These are phyloP conservation scores for Mycena latifolia DNA, from an alignment of 768 basidiomycete genomes.

Conservation along the genomic window DNA sequence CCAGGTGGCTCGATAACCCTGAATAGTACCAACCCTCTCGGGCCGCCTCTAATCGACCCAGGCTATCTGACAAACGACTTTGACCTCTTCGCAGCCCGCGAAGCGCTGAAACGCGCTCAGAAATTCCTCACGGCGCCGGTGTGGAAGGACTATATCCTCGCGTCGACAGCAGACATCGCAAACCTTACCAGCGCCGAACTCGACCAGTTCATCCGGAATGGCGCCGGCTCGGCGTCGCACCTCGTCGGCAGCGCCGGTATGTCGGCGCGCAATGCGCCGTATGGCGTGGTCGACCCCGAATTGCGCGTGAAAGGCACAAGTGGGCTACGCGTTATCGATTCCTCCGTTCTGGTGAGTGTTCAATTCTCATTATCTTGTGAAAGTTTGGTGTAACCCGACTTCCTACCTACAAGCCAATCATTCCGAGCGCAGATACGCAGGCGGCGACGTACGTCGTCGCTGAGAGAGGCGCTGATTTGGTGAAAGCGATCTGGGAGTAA, in stretches of 20 bases:
- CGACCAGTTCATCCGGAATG: conserved; percentile 34
- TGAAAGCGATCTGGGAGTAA: not conserved
- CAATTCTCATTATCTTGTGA: not conserved
- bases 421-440: not conserved
- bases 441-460: too few species aligned
- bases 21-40: conserved; percentile 42
- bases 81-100: conserved; percentile 36
- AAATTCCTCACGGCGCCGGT: conserved; percentile 26
- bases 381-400: not conserved
- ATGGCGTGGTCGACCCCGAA: conserved; percentile 17
- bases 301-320: conserved; percentile 33
- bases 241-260: conserved; percentile 38
- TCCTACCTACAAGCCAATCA: not conserved
- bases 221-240: conserved; percentile 24
- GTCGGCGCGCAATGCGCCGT: conserved; percentile 24
- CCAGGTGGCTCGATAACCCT: conserved; percentile 43
- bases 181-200: not conserved
- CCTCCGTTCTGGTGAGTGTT: conserved; percentile 36
- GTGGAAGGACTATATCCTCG: conserved; percentile 34
- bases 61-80: conserved; percentile 33
- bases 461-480: not conserved
- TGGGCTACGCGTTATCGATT: conserved; percentile 47
- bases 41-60: too few species aligned
- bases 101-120: conserved; percentile 35
- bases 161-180: not conserved